phyloP scores from a whole-genome alignment of 1,139 yeast species.

The Sugiyamaella novakii region DNA sequence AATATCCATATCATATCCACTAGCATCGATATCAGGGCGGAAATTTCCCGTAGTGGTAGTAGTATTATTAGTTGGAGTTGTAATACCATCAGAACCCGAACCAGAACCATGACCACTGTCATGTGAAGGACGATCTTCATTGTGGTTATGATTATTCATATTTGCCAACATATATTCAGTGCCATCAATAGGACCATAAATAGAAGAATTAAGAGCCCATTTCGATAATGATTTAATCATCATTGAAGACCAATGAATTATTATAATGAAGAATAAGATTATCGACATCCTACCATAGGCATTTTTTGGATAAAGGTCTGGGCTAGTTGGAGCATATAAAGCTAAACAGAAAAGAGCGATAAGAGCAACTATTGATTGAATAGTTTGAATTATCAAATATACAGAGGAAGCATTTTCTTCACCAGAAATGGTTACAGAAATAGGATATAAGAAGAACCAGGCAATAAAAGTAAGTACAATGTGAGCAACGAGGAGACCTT shows the following conservation, averaged over 20 bases:
- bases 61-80: conserved; percentile 5
- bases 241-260: conserved; percentile 59
- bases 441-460: conserved; percentile 66
- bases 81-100: conserved; percentile 20
- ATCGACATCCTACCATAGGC: conserved; percentile 69
- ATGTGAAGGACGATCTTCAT: conserved; percentile 29
- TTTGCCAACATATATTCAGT: conserved; percentile 40
- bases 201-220: conserved; percentile 43
- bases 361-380: conserved; percentile 52
- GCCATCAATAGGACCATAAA: conserved; percentile 42
- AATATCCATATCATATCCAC: conserved; percentile 13
- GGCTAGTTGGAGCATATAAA: conserved; percentile 62
- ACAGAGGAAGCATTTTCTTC: conserved; percentile 51
- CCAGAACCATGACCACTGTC: conserved; percentile 36
- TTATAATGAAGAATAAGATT: conserved; percentile 56
- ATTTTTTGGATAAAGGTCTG: conserved; percentile 73
- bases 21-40: conserved; percentile 19
- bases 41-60: conserved; percentile 5
- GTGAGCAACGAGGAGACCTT: conserved; percentile 61
- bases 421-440: conserved; percentile 65
- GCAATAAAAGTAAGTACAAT: conserved; percentile 50
- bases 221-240: conserved; percentile 47
- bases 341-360: conserved; percentile 60
- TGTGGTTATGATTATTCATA: conserved; percentile 27
- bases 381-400: conserved; percentile 58